These are phyloP conservation scores for Fusarium caatingaense DNA, from an alignment of 2,329 filamentous ascomycete species.

Conservation along the genomic window DNA sequence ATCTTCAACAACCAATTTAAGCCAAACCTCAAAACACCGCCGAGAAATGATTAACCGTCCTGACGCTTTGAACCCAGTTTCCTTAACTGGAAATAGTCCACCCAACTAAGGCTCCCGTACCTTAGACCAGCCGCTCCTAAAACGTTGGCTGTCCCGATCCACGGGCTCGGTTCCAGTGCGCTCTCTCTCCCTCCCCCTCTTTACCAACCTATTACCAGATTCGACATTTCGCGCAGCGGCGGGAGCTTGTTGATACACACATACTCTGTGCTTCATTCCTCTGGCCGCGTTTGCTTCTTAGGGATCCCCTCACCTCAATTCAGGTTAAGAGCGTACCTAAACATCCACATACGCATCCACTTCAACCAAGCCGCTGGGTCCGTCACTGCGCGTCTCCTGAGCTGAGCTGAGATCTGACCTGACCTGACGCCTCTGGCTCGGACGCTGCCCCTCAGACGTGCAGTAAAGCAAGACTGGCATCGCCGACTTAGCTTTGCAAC, in stretches of 20 bases:
- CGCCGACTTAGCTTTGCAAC: conserved; percentile 15
- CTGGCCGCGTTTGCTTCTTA: neutral
- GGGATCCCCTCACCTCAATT: conserved; percentile 3
- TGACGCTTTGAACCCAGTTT: conserved; percentile 40
- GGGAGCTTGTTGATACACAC: conserved; percentile 16
- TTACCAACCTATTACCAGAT: conserved; percentile 14
- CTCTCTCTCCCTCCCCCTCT: conserved; percentile 38
- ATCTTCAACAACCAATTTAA: conserved; percentile 38
- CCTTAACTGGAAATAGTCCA: conserved; percentile 40
- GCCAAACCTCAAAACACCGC: conserved; percentile 29
- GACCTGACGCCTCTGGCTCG: conserved; percentile 13
- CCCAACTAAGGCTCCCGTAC: conserved; percentile 29
- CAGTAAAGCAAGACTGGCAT: conserved; percentile 12
- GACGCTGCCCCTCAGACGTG: conserved; percentile 31
- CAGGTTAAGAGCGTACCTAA: conserved; percentile 1
- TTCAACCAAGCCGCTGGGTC: conserved; percentile 25
- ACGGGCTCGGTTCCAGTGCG: conserved; percentile 29
- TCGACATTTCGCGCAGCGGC: conserved; percentile 33
- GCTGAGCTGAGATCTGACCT: conserved; percentile 28
- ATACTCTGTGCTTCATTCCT: conserved; percentile 35
- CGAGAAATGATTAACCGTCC: conserved; percentile 30
- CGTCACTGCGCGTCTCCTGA: conserved; percentile 25
- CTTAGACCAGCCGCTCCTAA: conserved; percentile 33
- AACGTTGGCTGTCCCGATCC: conserved; percentile 34
- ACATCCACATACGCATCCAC: conserved; percentile 9